phyloP scores from a whole-genome alignment of 768 basidiomycete species.

The Sporobolomyces pararoseus region DNA sequence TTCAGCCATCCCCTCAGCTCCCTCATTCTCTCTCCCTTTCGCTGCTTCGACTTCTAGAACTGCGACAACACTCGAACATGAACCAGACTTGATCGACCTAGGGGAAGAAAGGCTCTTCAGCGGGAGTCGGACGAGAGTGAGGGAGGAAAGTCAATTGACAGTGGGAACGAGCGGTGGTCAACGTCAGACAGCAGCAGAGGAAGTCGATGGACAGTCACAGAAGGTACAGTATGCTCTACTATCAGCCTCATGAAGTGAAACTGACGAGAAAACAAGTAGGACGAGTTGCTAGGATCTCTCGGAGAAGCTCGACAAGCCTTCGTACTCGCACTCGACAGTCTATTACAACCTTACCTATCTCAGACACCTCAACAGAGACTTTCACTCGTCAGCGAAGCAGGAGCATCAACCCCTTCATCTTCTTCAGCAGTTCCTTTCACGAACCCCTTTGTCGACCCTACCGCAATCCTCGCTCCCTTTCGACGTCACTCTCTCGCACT shows the following conservation, averaged over 20 bases:
- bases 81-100: constrained; percentile 22
- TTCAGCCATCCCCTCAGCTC: constrained; percentile 5
- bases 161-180: constrained; percentile 10
- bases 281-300: constrained; percentile 28
- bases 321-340: constrained; percentile 25
- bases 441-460: constrained; percentile 17
- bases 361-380: not conserved
- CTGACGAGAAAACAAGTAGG: no score
- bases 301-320: constrained; percentile 34
- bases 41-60: not conserved
- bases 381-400: not conserved
- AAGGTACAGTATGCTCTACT: not conserved
- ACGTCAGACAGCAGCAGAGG: not conserved
- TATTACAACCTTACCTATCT: constrained; percentile 17
- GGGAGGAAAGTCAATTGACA: not conserved
- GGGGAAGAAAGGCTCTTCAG: constrained; percentile 33
- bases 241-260: no score
- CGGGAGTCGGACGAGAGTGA: constrained; percentile 3
- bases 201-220: not conserved
- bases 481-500: constrained; percentile 72
- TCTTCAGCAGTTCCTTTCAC: constrained; percentile 5
- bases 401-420: not conserved
- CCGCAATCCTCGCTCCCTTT: constrained; percentile 21
- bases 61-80: not conserved
- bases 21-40: not conserved